Evolutionary conservation across 2,329 filamentous ascomycete genomes (phyloP).

Genomic region (Fusarium verticillioides): DNA sequence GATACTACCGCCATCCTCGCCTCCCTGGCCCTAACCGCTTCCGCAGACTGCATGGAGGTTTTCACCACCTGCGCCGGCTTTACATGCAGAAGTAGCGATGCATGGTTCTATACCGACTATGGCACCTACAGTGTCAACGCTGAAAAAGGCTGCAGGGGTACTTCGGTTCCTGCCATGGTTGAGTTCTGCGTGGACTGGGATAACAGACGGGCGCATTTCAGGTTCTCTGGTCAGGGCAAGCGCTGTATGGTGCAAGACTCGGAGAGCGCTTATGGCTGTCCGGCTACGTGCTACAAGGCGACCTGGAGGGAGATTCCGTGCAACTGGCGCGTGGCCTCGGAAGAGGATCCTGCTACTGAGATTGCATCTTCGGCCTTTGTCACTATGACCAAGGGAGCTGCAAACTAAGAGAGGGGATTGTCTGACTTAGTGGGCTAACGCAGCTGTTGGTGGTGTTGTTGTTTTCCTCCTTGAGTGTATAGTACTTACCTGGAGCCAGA

Average conservation of each 20-base stretch:
- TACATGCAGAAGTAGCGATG: background rate
- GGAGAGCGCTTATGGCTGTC: background rate
- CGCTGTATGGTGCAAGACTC: background rate
- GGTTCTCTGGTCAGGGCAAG: background rate
- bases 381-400: background rate
- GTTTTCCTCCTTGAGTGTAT: too few species aligned
- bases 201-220: background rate
- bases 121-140: background rate
- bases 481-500: too few species aligned
- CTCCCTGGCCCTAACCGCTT: background rate
- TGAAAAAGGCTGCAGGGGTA: background rate
- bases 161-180: background rate
- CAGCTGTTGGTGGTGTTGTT: too few species aligned
- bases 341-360: background rate
- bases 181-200: conserved; percentile 1
- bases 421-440: too few species aligned
- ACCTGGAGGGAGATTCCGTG: background rate
- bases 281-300: background rate
- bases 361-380: background rate
- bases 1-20: background rate
- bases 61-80: background rate
- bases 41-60: background rate
- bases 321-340: background rate
- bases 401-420: too few species aligned
- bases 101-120: background rate